These are phyloP conservation scores for Botrytis sinoallii DNA, from an alignment of 2,329 filamentous ascomycete species.

Conservation along the genomic window DNA sequence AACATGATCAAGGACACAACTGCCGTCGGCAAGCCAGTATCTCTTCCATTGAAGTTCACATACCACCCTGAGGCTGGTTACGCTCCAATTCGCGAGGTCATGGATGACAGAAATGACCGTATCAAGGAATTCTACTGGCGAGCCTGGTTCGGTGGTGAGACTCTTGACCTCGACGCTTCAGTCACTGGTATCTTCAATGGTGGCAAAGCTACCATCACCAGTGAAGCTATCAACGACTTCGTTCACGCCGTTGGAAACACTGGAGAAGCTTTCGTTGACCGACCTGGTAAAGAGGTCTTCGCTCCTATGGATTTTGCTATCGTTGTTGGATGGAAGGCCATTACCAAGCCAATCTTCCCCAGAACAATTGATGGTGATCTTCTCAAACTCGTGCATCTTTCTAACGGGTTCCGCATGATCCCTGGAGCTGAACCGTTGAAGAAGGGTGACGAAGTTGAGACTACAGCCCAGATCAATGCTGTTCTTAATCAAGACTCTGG, in stretches of 20 bases:
- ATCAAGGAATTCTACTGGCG: conserved; percentile 99
- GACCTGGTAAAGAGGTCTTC: conserved; percentile 88
- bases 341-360: conserved; percentile 98
- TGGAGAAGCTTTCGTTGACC: conserved; percentile 93
- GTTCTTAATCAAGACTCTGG: conserved; percentile 97
- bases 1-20: conserved; percentile 93
- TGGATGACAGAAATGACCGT: conserved; percentile 91
- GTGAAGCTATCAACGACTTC: conserved; percentile 94
- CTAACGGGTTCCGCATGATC: conserved; percentile 97
- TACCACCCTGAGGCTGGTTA: conserved; percentile 96
- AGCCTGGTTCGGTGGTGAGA: conserved; percentile 91
- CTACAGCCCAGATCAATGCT: conserved; percentile 92
- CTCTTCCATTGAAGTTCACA: conserved; percentile 80
- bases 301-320: conserved; percentile 99
- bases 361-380: conserved; percentile 93
- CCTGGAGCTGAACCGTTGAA: conserved; percentile 91
- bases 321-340: conserved; percentile 98
- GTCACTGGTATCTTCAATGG: conserved; percentile 89
- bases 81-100: conserved; percentile 95
- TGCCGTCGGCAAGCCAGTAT: conserved; percentile 75
- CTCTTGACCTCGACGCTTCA: conserved; percentile 76
- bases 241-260: conserved; percentile 99
- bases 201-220: conserved; percentile 80
- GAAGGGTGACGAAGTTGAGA: conserved; percentile 90
- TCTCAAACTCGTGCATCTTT: conserved; percentile 92